Base-by-base conservation (phyloP, 176 grass and related monocot genomes). In the Themeda triandra region DNA sequence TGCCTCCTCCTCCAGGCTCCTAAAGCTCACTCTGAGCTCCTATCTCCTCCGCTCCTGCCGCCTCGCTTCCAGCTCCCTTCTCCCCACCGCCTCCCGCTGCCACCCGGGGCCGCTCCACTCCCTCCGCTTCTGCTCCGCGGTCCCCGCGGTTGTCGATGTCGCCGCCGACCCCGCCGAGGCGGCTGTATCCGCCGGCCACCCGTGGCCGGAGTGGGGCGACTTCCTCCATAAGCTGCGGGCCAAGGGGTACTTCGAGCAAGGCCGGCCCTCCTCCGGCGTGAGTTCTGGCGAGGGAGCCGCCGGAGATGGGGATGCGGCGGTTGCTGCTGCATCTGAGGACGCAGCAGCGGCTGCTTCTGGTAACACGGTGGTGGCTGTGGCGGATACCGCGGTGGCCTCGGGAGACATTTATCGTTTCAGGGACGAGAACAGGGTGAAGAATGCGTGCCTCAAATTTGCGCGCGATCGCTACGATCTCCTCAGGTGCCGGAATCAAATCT, bases 371-470 rank as follows among this genome's bases (percentile, higher is more conserved):
- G 67, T 3, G 21, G 10, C 9, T 70, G 67, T 1, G 27, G 13
- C 4, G 12, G 25, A 15, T 30, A 42, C 42, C 19, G 27, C 58
- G 15, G 60, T 31, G 66, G 56, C 8, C 30, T 24, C 37, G 56
- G 17, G 44, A 1, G 78, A 89, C 27, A 63, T 64, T 25, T 76
- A 88, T 53, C 51, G 62, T 21, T 37, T 46, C 15, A 81, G 54
- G 80, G 88, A 90, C 28, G 63, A 28, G 46, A 96, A 96, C 83
- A 87, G 78, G 78, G 59, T 96, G 78, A 99, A 96, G 85, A 99
- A 99, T 75, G 96, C 93, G 10, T 99, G 93, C 71, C 90, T 99
- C 73, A 94, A 92, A 78, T 99, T 99, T 49, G 91, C 80, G 5
- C 96, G 96, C 39, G 90, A 99, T 10, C 93, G 91, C 67, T 92